Evolutionary conservation across 495 filamentous ascomycete species (phyloP).

Genomic region (Aspergillus ellipticus): DNA sequence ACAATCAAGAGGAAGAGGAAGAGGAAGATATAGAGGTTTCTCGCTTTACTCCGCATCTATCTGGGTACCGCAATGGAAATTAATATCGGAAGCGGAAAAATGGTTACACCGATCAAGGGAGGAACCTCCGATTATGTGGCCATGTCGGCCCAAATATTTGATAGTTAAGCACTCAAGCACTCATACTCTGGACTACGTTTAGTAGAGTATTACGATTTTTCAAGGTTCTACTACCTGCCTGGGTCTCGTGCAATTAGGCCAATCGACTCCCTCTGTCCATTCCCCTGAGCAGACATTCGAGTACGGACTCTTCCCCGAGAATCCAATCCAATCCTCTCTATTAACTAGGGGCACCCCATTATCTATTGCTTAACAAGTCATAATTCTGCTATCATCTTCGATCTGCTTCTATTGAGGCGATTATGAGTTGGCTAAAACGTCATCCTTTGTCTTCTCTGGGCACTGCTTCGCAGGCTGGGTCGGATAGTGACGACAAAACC

Average conservation of each 20-base stretch:
- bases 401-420: conserved; percentile 13
- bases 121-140: conserved; percentile 4
- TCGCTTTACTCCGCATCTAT: no score
- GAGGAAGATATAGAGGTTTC: no score
- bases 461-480: conserved; percentile 12
- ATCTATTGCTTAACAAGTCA: neutral
- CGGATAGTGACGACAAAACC: conserved; percentile 11
- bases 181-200: conserved; percentile 4
- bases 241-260: conserved; percentile 7
- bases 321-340: conserved; percentile 2
- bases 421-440: conserved; percentile 15
- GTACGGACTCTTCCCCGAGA: conserved; percentile 10
- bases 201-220: neutral
- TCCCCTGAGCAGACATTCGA: conserved; percentile 8
- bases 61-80: neutral
- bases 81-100: neutral
- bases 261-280: conserved; percentile 4
- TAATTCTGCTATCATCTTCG: conserved; percentile 10
- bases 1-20: no score
- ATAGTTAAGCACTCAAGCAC: conserved; percentile 6
- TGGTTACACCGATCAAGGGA: conserved; percentile 1
- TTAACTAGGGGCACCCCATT: neutral
- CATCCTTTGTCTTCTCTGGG: conserved; percentile 12
- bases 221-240: conserved; percentile 8
- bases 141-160: conserved; percentile 4